Evolutionary conservation across 202 grass and related monocot genomes (phyloP).

Genomic region (Digitaria exilis): DNA sequence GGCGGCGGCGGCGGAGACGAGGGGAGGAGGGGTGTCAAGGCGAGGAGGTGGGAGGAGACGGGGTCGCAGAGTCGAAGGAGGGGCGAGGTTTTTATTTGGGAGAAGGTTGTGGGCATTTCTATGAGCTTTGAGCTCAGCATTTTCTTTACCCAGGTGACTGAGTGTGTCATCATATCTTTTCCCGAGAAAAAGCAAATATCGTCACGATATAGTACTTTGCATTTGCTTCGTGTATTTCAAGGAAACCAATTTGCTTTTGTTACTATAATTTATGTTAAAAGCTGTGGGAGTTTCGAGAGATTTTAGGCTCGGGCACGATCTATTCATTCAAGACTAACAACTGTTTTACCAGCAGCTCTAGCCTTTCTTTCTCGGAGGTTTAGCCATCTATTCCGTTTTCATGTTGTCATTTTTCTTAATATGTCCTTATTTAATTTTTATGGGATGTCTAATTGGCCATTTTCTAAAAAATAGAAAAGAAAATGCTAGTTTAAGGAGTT

Average conservation of each 20-base stretch:
- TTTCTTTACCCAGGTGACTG: not conserved
- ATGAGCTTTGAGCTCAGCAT: not conserved
- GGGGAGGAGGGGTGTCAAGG: conserved; percentile 22
- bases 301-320: not conserved
- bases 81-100: conserved; percentile 46
- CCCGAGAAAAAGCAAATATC: not conserved
- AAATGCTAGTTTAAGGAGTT: not conserved
- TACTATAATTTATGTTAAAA: not conserved
- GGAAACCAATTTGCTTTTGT: not conserved
- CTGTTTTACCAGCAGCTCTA: not conserved
- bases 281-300: too few species aligned
- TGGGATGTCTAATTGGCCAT: not conserved
- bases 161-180: not conserved
- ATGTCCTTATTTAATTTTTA: not conserved
- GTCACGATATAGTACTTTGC: not conserved
- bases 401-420: not conserved
- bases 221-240: not conserved
- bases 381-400: not conserved
- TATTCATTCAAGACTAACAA: not conserved
- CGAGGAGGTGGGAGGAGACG: conserved; percentile 35
- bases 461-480: not conserved
- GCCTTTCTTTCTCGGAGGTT: not conserved
- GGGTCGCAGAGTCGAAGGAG: conserved; percentile 29
- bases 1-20: conserved; percentile 31
- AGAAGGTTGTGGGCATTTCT: conserved; percentile 24